Evolutionary conservation across 257 asterid genomes (phyloP).

Genomic region (Mentha longifolia): DNA sequence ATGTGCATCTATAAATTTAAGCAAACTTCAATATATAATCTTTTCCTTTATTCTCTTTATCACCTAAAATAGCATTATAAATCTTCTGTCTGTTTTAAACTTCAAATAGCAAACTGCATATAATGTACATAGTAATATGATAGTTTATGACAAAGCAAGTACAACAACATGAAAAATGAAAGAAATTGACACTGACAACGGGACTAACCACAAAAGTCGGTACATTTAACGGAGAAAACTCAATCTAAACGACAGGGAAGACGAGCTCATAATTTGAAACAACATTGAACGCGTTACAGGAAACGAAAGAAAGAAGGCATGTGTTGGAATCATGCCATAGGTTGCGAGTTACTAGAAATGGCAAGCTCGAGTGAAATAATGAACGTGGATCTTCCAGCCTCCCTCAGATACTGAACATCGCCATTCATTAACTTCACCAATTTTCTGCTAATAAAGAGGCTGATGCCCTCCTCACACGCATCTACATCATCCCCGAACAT

Average conservation of each 20-base stretch:
- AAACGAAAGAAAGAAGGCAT: no score
- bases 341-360: constrained; percentile 43
- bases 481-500: constrained; percentile 79
- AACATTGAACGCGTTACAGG: not conserved
- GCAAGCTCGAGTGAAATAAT: constrained; percentile 81
- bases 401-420: constrained; percentile 91
- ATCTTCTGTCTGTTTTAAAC: no score
- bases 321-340: not conserved
- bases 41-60: no score
- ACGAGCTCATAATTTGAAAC: not conserved
- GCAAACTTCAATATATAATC: no score
- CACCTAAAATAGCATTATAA: no score
- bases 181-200: not conserved
- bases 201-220: not conserved
- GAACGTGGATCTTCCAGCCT: constrained; percentile 81
- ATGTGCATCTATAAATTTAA: no score
- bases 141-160: no score
- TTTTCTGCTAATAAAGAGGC: constrained; percentile 81
- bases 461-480: constrained; percentile 78
- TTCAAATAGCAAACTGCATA: no score
- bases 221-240: not conserved
- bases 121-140: no score
- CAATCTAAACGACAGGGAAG: not conserved
- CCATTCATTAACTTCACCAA: constrained; percentile 97
- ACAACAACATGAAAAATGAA: no score